These are phyloP conservation scores for Parafenestella ontariensis DNA, from an alignment of 2,329 filamentous ascomycete species.

Conservation along the genomic window DNA sequence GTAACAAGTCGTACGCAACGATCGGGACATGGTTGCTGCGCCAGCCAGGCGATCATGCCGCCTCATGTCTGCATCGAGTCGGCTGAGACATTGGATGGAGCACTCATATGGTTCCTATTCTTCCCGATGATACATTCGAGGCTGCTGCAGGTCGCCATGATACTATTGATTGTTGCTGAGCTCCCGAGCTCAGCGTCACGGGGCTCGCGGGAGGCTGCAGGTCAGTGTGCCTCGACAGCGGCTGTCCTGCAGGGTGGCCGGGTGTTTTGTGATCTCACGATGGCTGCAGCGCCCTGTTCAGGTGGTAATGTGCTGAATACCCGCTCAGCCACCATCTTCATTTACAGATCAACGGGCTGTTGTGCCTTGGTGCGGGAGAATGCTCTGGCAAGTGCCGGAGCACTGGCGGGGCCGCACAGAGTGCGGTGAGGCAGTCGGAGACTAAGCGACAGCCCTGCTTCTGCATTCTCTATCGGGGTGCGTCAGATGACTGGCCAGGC, in stretches of 20 bases:
- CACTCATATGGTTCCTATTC: slow-evolving; percentile 31
- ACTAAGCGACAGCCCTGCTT: slow-evolving; percentile 33
- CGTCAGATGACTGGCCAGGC: slow-evolving; percentile 43
- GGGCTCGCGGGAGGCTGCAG: slow-evolving; percentile 48
- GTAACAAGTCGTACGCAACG: slow-evolving; percentile 35
- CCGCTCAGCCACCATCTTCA: slow-evolving; percentile 46
- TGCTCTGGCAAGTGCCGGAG: slow-evolving; percentile 36
- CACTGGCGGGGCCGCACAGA: slow-evolving; percentile 16
- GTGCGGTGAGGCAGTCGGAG: slow-evolving; percentile 34
- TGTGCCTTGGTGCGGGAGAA: slow-evolving; percentile 38
- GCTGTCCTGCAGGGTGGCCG: slow-evolving; percentile 40
- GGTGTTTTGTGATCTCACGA: slow-evolving; percentile 41
- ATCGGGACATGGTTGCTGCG: slow-evolving; percentile 21
- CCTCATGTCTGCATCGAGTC: slow-evolving; percentile 24
- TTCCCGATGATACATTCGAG: slow-evolving; percentile 38
- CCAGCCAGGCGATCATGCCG: slow-evolving; percentile 24
- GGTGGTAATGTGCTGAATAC: slow-evolving; percentile 34
- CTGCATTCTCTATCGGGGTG: slow-evolving; percentile 31
- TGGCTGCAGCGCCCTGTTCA: slow-evolving; percentile 29
- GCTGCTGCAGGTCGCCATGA: slow-evolving; percentile 47
- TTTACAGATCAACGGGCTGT: slow-evolving; percentile 45
- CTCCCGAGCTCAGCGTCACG: slow-evolving; percentile 38
- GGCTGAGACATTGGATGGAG: slow-evolving; percentile 42
- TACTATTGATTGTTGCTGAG: slow-evolving; percentile 28
- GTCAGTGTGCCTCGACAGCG: slow-evolving; percentile 36